Conservation (phyloP, 345 rosid genomes). For the Hibiscus syriacus region DNA sequence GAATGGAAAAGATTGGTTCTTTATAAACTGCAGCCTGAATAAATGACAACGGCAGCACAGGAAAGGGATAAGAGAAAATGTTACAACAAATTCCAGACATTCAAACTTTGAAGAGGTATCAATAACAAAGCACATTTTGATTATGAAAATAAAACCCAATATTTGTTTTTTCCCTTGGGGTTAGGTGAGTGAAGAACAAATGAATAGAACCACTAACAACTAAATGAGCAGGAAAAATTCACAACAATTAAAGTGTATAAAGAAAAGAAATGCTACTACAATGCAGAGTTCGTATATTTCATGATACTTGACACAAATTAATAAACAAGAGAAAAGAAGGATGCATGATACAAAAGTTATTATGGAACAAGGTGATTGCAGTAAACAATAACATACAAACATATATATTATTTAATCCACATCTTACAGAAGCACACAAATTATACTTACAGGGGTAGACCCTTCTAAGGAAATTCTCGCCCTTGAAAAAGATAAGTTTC, state of each 20-base stretch:
- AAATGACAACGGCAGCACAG: too few relatives aligned
- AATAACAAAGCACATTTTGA: too few relatives aligned
- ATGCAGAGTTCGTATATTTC: not conserved
- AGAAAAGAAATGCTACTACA: not conserved
- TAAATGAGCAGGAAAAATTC: not conserved
- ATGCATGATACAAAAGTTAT: not conserved
- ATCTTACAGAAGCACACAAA: not conserved
- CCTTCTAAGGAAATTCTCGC: conserved; percentile 96
- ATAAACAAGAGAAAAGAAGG: not conserved
- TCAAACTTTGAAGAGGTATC: too few relatives aligned
- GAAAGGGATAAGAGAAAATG: too few relatives aligned
- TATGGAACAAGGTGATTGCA: not conserved
- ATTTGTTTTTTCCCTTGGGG: too few relatives aligned
- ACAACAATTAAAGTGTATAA: not conserved
- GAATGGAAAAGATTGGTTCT: too few relatives aligned
- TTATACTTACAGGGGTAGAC: conserved; percentile 64
- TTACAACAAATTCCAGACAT: too few relatives aligned
- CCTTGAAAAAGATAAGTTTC: conserved; percentile 91
- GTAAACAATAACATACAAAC: not conserved
- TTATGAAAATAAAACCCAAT: too few relatives aligned
- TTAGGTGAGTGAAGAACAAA: too few relatives aligned
- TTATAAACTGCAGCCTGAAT: too few relatives aligned
- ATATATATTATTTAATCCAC: conserved; percentile 1
- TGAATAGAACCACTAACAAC: too few relatives aligned
- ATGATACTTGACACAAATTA: too few relatives aligned